Evolutionary conservation across 1,139 yeast genomes (phyloP).

Genomic region (Zhuliangozyma blackwelliae): DNA sequence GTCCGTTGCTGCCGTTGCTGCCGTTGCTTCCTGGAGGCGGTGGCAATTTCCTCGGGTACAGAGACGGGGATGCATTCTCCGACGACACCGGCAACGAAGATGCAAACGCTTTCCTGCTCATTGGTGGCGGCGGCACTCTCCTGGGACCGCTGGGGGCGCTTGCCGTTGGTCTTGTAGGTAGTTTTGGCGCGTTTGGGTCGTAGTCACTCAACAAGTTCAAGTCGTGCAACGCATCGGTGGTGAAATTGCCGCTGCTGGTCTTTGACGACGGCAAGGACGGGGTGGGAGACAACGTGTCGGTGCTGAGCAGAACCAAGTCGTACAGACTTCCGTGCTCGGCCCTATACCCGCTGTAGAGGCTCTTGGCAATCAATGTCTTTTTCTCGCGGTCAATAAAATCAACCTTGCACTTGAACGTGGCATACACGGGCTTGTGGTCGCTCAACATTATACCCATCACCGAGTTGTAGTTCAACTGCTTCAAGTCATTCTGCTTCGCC

Average conservation of each 20-base stretch:
- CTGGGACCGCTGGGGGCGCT: conserved; percentile 17
- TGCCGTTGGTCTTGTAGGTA: conserved; percentile 16
- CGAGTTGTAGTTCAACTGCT: conserved; percentile 58
- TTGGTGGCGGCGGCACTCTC: conserved; percentile 39
- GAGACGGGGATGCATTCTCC: background rate
- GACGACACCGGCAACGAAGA: background rate
- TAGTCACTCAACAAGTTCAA: conserved; percentile 33
- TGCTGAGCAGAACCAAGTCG: conserved; percentile 7
- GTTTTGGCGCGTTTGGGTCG: conserved; percentile 18
- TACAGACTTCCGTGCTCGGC: conserved; percentile 20
- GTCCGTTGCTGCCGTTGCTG: conserved; percentile 15
- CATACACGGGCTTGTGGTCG: conserved; percentile 90
- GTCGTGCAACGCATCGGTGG: conserved; percentile 31
- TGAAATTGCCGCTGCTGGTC: conserved; percentile 13
- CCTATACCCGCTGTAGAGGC: conserved; percentile 31
- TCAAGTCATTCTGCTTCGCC: conserved; percentile 44
- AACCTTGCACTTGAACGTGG: conserved; percentile 63
- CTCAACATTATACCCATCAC: conserved; percentile 58
- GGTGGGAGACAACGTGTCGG: conserved; percentile 6
- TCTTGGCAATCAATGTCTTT: conserved; percentile 25
- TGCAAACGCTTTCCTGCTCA: conserved; percentile 13
- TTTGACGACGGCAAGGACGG: conserved; percentile 13
- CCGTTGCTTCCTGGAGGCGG: conserved; percentile 1
- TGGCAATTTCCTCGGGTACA: conserved; percentile 8
- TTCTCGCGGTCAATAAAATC: conserved; percentile 52